Conservation (phyloP, 176 grass and related monocot genomes). For the Lolium multiflorum region DNA sequence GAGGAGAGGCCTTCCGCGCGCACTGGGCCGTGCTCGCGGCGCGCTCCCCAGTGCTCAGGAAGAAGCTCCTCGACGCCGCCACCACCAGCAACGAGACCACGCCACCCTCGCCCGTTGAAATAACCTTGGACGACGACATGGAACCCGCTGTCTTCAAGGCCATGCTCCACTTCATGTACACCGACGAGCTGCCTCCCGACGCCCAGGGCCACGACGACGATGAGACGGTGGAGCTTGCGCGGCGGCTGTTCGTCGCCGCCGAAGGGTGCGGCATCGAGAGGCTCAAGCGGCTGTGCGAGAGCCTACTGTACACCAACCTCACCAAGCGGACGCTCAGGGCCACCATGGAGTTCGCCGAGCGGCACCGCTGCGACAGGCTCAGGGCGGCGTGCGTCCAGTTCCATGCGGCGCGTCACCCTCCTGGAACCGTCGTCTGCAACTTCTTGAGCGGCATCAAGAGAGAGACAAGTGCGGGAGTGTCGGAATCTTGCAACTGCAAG, state of each 20-base stretch:
- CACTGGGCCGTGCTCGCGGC: constrained; percentile 43
- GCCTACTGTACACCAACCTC: background rate
- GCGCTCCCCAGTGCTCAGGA: constrained; percentile 45
- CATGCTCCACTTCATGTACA: constrained; percentile 15
- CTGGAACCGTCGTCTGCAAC: too few relatives aligned
- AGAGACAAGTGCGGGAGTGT: too few relatives aligned
- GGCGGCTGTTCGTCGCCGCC: background rate
- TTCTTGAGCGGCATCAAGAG: background rate
- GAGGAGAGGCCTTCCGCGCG: constrained; percentile 17
- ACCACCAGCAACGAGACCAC: background rate
- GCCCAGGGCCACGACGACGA: background rate
- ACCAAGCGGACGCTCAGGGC: background rate
- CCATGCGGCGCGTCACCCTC: background rate
- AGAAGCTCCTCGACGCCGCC: constrained; percentile 14
- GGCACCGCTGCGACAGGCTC: background rate
- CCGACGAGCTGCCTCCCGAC: background rate
- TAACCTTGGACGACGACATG: background rate
- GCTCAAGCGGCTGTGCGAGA: background rate
- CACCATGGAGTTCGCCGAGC: background rate
- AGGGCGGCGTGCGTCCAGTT: background rate
- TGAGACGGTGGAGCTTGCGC: background rate
- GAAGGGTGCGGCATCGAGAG: background rate
- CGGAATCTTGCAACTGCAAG: too few relatives aligned
- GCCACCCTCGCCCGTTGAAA: background rate
- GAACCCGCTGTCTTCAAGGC: background rate